Base-by-base conservation (phyloP, 2,329 filamentous ascomycete genomes). In the Aspergillus quadricinctus region DNA sequence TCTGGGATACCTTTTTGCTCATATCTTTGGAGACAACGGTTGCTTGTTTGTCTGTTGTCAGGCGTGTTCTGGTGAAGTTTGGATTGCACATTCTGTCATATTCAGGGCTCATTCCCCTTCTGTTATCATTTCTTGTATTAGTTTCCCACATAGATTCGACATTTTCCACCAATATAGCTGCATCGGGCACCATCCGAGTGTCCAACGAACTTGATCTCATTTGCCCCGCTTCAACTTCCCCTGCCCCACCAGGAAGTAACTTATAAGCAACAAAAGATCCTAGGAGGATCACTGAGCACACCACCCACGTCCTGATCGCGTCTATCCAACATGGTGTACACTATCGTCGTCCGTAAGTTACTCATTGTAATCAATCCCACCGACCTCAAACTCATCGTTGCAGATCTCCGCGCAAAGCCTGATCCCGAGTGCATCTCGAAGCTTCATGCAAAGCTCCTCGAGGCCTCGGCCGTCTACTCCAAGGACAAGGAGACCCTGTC, bases 391-490 rank as follows among this genome's bases (percentile, higher is more conserved):
- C n/a, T 9, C n/a, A 48, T 11, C 27, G 1, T 14, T 9, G 3
- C 35, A 69, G 67, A 75, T 66, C 80, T 90, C 60, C 84, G 87
- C 75, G 86, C 87, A 61, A 90, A 90, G 69, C 79, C 84, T 56
- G 81, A 88, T 66, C 74, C 80, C 11, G 82, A 84, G 54, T 80
- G 79, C 69, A 86, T 90, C 74, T 75, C 79, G 59, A 88, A 87
- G 73, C 77, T 91, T 57, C 83, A 85, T 66, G 83, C 83, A 56
- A 91, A 90, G 78, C 83, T 91, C 56, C 81, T 87, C 69, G 88
- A 91, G 71, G 88, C 88, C n/a, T 86, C 85, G 57, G 81, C 84
- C 60, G 81, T 90, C 60, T 90, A 90, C 76, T 83, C 81, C 61
- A 79, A 88, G 61, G 88, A 90, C 76, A 83, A 83, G 68, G 88